phyloP scores from a whole-genome alignment of 805 yeast species.

The Wickerhamiella kurtzmanii region DNA sequence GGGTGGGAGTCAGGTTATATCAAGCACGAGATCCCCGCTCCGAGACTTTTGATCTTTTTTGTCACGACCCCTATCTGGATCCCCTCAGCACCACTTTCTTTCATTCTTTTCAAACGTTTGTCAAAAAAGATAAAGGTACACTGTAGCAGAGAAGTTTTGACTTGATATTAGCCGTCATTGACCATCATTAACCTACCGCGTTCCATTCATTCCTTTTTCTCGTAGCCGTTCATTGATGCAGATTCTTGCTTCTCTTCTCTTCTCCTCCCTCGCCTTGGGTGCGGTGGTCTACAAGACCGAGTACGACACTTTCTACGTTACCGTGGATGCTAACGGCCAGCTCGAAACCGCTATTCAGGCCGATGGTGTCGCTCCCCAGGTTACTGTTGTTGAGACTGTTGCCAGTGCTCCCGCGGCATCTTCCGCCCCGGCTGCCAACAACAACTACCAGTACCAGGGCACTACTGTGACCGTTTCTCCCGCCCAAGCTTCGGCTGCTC shows the following conservation, averaged over 20 bases:
- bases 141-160: too few relatives aligned
- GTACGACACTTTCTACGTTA: constrained; percentile 15
- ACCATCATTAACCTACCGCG: background rate
- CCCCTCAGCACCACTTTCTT: background rate
- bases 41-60: too few relatives aligned
- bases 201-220: constrained; percentile 1
- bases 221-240: constrained; percentile 1
- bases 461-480: background rate
- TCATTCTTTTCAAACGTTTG: too few relatives aligned
- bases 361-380: background rate
- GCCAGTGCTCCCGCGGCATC: background rate
- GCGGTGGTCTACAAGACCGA: constrained; percentile 17
- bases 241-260: constrained; percentile 8
- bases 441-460: background rate
- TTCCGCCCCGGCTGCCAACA: background rate
- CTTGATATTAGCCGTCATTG: background rate
- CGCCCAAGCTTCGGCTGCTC: background rate
- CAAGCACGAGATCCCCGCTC: too few relatives aligned
- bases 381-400: background rate
- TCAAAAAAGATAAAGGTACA: too few relatives aligned
- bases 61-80: too few relatives aligned
- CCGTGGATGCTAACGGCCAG: constrained; percentile 10
- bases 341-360: background rate
- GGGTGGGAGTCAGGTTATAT: too few relatives aligned
- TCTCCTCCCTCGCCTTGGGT: constrained; percentile 13